Percentiles rank a stretch among this genome's conserved stretches.
These are phyloP conservation scores for Ceratobasidium papillatum DNA, from an alignment of 1,284 basidiomycete species.

Conservation along the genomic window DNA sequence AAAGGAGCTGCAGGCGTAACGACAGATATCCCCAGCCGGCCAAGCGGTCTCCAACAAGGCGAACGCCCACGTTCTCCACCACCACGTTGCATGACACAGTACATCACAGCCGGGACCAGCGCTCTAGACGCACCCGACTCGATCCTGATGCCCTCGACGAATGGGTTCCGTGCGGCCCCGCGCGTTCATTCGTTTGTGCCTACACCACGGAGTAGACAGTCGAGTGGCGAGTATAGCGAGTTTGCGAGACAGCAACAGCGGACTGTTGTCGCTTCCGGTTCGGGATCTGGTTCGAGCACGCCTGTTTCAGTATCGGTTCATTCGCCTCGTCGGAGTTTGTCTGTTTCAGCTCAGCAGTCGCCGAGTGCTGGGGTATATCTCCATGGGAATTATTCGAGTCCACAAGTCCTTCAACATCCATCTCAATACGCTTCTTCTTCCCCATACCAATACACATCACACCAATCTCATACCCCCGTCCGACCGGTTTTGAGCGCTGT, in stretches of 20 bases:
- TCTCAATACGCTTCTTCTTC: background rate
- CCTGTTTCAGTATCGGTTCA: background rate
- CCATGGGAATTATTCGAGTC: slow-evolving; percentile 25
- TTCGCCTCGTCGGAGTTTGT: slow-evolving; percentile 8
- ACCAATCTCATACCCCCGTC: slow-evolving; percentile 45
- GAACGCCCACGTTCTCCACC: slow-evolving; percentile 31
- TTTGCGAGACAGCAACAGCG: slow-evolving; percentile 13
- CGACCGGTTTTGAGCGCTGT: slow-evolving; percentile 42
- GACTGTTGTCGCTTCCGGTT: background rate
- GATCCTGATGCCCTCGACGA: slow-evolving; percentile 71
- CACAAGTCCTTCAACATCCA: slow-evolving; percentile 20
- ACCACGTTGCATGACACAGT: slow-evolving; percentile 38
- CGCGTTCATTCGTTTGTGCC: slow-evolving; percentile 51
- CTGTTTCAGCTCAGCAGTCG: slow-evolving; percentile 18
- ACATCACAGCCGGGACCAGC: slow-evolving; percentile 41
- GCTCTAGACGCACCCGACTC: slow-evolving; percentile 58
- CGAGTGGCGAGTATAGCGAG: slow-evolving; percentile 18
- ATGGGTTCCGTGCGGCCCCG: slow-evolving; percentile 64
- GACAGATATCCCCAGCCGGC: slow-evolving; percentile 52
- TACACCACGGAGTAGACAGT: slow-evolving; percentile 17
- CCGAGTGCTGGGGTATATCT: slow-evolving; percentile 5
- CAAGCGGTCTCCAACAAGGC: slow-evolving; percentile 24
- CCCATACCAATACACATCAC: slow-evolving; percentile 44
- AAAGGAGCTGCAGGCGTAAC: background rate
- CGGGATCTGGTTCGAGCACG: too few relatives aligned